Evolutionary conservation across 805 yeast genomes (phyloP).

Genomic region (Saccharomyces kudriavzevii): DNA sequence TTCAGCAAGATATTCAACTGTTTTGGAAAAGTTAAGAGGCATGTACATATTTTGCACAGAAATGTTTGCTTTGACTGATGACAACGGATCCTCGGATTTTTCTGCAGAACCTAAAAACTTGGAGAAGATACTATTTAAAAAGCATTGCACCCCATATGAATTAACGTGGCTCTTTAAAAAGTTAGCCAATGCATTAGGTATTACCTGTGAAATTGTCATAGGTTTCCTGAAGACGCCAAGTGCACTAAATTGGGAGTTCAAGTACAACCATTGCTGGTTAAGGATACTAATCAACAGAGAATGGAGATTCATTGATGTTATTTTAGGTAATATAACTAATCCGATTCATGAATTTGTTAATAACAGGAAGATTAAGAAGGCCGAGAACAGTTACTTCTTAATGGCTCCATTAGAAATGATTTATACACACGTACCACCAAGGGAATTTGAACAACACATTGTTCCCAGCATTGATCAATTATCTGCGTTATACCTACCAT

Average conservation of each 20-base stretch:
- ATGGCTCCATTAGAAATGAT: conserved; percentile 67
- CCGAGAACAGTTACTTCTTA: conserved; percentile 60
- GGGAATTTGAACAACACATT: conserved; percentile 74
- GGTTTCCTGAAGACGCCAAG: conserved; percentile 83
- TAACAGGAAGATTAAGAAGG: conserved; percentile 23
- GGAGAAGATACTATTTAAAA: conserved; percentile 34
- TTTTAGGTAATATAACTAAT: conserved; percentile 52
- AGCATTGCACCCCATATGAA: conserved; percentile 61
- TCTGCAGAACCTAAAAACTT: conserved; percentile 34
- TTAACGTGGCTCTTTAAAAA: conserved; percentile 68
- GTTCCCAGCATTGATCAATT: conserved; percentile 75
- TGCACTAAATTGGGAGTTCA: conserved; percentile 37
- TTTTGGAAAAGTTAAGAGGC: conserved; percentile 57
- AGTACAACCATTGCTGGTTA: conserved; percentile 84
- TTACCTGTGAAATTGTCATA: conserved; percentile 66
- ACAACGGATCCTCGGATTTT: conserved; percentile 32
- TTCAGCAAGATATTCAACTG: conserved; percentile 43
- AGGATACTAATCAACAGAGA: conserved; percentile 67
- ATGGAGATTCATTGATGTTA: conserved; percentile 72
- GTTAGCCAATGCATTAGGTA: conserved; percentile 59
- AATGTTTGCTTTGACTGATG: conserved; percentile 42
- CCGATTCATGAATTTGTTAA: conserved; percentile 39
- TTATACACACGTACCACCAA: conserved; percentile 80
- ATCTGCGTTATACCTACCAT: conserved; percentile 72
- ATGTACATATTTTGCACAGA: conserved; percentile 54